Percentiles rank a stretch among this genome's conserved stretches.
phyloP scores from a whole-genome alignment of 2,329 filamentous ascomycete genomes.

The Sclerotinia sclerotiorum region DNA sequence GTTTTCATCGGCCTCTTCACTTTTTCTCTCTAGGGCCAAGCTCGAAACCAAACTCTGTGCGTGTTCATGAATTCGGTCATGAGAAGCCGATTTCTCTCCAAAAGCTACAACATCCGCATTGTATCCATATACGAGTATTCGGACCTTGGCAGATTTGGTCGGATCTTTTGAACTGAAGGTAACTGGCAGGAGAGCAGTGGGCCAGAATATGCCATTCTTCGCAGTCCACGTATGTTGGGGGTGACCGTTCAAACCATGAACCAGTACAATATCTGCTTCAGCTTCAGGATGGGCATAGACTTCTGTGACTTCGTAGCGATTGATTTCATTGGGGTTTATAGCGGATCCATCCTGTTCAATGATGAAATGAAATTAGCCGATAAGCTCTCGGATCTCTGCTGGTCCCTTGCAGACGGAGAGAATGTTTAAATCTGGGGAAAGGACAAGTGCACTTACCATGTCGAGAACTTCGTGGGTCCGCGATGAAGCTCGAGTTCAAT shows the following conservation, averaged over 20 bases:
- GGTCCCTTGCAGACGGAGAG: slow-evolving; percentile 11
- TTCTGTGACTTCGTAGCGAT: slow-evolving; percentile 58
- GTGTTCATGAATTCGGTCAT: slow-evolving; percentile 66
- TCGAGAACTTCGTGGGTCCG: slow-evolving; percentile 17
- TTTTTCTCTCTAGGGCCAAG: slow-evolving; percentile 62
- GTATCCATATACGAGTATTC: slow-evolving; percentile 72
- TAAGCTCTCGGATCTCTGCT: neutral
- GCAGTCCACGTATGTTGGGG: slow-evolving; percentile 62
- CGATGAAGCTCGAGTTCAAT: slow-evolving; percentile 15
- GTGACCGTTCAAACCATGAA: slow-evolving; percentile 68
- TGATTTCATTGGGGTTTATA: slow-evolving; percentile 47
- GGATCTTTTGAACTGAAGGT: slow-evolving; percentile 47
- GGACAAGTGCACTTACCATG: slow-evolving; percentile 15
- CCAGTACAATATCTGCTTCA: slow-evolving; percentile 64
- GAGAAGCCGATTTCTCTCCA: slow-evolving; percentile 49
- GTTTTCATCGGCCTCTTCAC: slow-evolving; percentile 55
- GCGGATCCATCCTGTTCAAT: slow-evolving; percentile 46
- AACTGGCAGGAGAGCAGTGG: slow-evolving; percentile 62
- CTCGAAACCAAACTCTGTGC: slow-evolving; percentile 66
- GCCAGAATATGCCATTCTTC: slow-evolving; percentile 64
- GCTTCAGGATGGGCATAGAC: slow-evolving; percentile 61
- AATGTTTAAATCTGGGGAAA: slow-evolving; percentile 1
- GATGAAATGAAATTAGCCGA: slow-evolving; percentile 9
- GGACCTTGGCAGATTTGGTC: slow-evolving; percentile 51
- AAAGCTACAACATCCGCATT: slow-evolving; percentile 63